These are phyloP conservation scores for Phytophthora litchii DNA, from an alignment of 352 stramenopile species.

Conservation along the genomic window DNA sequence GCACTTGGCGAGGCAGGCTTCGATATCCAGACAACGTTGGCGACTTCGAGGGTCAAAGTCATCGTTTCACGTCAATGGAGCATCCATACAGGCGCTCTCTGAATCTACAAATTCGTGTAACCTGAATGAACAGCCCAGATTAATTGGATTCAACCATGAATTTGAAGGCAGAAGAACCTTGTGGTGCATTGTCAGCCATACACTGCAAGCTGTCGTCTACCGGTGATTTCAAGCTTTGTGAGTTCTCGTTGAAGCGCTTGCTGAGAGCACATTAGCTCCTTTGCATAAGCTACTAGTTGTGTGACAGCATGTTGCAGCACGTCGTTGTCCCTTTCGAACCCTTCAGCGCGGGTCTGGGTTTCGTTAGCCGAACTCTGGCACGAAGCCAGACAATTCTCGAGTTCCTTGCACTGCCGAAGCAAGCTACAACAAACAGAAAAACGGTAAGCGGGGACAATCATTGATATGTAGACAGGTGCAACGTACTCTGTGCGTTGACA, in stretches of 20 bases:
- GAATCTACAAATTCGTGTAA: too few species aligned
- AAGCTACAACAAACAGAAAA: slow-evolving; percentile 34
- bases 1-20: too few species aligned
- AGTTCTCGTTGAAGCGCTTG: slow-evolving; percentile 54
- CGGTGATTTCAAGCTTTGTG: slow-evolving; percentile 52
- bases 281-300: slow-evolving; percentile 62
- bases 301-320: slow-evolving; percentile 50
- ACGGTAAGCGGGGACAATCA: not conserved
- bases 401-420: slow-evolving; percentile 52
- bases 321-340: slow-evolving; percentile 56
- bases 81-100: too few species aligned
- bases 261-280: slow-evolving; percentile 52
- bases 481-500: slow-evolving; percentile 66
- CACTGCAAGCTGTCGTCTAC: slow-evolving; percentile 40
- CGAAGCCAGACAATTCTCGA: slow-evolving; percentile 54
- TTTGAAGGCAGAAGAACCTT: too few species aligned
- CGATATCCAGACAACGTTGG: too few species aligned
- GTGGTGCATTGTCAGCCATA: slow-evolving; percentile 42
- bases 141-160: too few species aligned
- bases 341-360: slow-evolving; percentile 40
- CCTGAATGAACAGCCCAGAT: too few species aligned
- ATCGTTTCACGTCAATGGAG: too few species aligned
- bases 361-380: slow-evolving; percentile 43
- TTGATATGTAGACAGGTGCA: too few species aligned
- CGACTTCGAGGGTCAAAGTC: too few species aligned